Conservation (phyloP, 1,284 basidiomycete genomes). For the Papiliotrema laurentii region DNA sequence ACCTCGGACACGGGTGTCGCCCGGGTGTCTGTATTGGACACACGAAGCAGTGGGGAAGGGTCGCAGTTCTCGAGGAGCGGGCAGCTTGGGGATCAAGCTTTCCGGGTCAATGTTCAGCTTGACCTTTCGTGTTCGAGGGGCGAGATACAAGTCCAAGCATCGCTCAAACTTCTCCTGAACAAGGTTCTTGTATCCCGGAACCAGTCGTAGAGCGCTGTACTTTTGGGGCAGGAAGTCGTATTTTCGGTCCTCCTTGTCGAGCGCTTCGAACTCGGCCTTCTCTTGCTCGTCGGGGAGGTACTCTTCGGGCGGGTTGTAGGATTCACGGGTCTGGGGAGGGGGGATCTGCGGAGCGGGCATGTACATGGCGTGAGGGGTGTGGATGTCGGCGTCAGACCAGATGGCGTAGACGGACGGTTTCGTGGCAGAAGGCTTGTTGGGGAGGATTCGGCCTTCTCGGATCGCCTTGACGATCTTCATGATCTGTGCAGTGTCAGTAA, state of each 20-base stretch:
- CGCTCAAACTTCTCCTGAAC: conserved; percentile 92
- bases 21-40: conserved; percentile 64
- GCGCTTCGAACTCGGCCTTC: conserved; percentile 74
- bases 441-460: conserved; percentile 86
- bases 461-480: conserved; percentile 99
- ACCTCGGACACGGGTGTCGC: conserved; percentile 63
- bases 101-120: conserved; percentile 89
- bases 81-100: conserved; percentile 90
- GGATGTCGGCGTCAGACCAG: conserved; percentile 69
- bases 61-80: conserved; percentile 81
- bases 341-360: conserved; percentile 89
- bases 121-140: conserved; percentile 80
- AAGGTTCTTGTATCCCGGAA: conserved; percentile 87
- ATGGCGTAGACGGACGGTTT: conserved; percentile 81
- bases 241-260: conserved; percentile 87
- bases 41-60: conserved; percentile 90
- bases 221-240: conserved; percentile 86
- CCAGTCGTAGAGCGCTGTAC: conserved; percentile 75
- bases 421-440: conserved; percentile 73
- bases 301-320: conserved; percentile 97
- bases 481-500: conserved; percentile 55
- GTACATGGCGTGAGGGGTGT: conserved; percentile 64
- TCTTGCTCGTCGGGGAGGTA: conserved; percentile 90
- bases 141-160: conserved; percentile 94
- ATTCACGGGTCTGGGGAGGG: conserved; percentile 87